Conservation (phyloP, 805 yeast species). For the Maudiozyma serrabonitensis region DNA sequence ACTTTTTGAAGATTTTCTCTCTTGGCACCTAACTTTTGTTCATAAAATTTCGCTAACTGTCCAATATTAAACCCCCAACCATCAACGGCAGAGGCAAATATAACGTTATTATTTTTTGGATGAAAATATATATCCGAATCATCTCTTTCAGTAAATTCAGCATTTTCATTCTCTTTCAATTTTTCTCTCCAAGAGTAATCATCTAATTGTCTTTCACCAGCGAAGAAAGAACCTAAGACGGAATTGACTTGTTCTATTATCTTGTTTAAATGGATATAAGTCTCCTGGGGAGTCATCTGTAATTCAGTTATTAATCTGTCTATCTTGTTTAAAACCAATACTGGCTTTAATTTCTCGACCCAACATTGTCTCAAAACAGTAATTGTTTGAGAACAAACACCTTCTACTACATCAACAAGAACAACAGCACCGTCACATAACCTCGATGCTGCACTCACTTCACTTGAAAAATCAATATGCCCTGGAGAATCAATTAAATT, state of each 20-base stretch:
- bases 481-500: slow-evolving; percentile 97
- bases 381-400: slow-evolving; percentile 95
- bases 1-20: slow-evolving; percentile 70
- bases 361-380: slow-evolving; percentile 92
- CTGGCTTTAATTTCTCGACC: slow-evolving; percentile 83
- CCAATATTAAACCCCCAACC: slow-evolving; percentile 96
- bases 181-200: slow-evolving; percentile 69
- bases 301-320: slow-evolving; percentile 80
- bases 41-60: slow-evolving; percentile 81
- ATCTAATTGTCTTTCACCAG: slow-evolving; percentile 87
- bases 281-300: slow-evolving; percentile 73
- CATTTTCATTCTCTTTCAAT: slow-evolving; percentile 36
- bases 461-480: slow-evolving; percentile 95
- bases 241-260: slow-evolving; percentile 91
- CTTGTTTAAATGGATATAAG: slow-evolving; percentile 68
- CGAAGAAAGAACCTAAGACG: slow-evolving; percentile 83
- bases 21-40: slow-evolving; percentile 74
- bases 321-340: slow-evolving; percentile 81
- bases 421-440: slow-evolving; percentile 96
- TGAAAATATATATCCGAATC: slow-evolving; percentile 79
- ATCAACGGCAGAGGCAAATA: slow-evolving; percentile 85
- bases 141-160: slow-evolving; percentile 59
- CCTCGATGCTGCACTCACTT: slow-evolving; percentile 91
- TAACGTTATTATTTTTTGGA: slow-evolving; percentile 81
- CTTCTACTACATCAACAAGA: slow-evolving; percentile 93